Evolutionary conservation across 805 yeast genomes (phyloP), one percentile per base, ranked within the genome.

Genomic region (Nakazawaea laoshanensis): DNA sequence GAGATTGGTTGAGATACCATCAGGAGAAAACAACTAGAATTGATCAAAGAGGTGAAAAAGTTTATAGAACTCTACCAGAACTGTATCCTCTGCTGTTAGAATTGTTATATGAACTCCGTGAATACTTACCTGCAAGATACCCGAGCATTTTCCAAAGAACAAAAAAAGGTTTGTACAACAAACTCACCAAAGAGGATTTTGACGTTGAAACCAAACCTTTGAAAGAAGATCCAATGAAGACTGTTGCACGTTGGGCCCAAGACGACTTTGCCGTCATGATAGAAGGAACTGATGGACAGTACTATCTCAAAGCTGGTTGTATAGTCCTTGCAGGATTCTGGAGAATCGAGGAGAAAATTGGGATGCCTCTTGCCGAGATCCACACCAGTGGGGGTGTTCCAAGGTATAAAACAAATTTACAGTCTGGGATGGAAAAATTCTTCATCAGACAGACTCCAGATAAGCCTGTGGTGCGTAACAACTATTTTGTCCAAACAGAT

Each of bases 331-430:
- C 86, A 3, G 85, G 79, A 0, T 78, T 77, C 50, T 77, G 85
- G 85, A 61, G 82, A 47, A 61, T 78, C 26, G 63, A 55, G 33
- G 85, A 78, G 45, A 78, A 78, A 49, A 47, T 68, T 20, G 64
- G 71, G 35, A 52, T 68, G 53, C 74, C 80, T 12, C 52, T 77
- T 27, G 56, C 66, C 24, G 64, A 61, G 16, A 77, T 77, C 40
- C 86, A 78, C 48, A 71, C 77, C 7, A 56, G 69, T 27, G 85
- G 83, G 18, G 79, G 74, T 43, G 85, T 78, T 24, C 85, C 85
- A 9, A 71, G 76, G 46, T 77, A 68, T 45, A 61, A 69, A 34
- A 70, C 67, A 24, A 70, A 76, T 45, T 62, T 77, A 44, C 65
- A 72, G 47, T 52, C 55, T 21, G 77, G 81, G 4, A 77, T 77